Percentiles rank a stretch among this genome's conserved stretches.
Evolutionary conservation across 2,329 filamentous ascomycete species (phyloP).

Genomic region (Cladosporium velox): DNA sequence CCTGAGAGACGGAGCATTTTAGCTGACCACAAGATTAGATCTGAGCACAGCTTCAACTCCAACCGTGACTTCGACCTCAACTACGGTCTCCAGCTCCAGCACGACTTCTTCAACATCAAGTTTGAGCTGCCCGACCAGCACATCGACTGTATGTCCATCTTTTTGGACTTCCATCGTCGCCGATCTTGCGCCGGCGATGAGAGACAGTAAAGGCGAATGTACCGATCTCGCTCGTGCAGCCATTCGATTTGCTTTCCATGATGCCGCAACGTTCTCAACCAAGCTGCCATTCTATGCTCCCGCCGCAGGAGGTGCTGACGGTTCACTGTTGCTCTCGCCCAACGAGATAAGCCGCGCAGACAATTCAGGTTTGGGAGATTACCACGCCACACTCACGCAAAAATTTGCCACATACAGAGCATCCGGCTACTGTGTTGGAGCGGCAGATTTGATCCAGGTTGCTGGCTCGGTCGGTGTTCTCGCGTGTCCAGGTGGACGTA

Average conservation of each 20-base stretch:
- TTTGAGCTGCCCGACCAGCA: slow-evolving; percentile 18
- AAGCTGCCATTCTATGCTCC: slow-evolving; percentile 31
- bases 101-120: slow-evolving; percentile 9
- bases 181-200: slow-evolving; percentile 31
- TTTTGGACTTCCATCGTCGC: slow-evolving; percentile 36
- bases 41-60: background rate
- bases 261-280: slow-evolving; percentile 29
- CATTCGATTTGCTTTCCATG: slow-evolving; percentile 41
- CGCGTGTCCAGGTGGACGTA: slow-evolving; percentile 55
- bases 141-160: slow-evolving; percentile 29
- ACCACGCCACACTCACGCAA: slow-evolving; percentile 44
- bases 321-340: slow-evolving; percentile 42
- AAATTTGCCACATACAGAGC: slow-evolving; percentile 38
- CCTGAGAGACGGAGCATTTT: background rate
- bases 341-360: slow-evolving; percentile 41
- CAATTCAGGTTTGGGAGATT: slow-evolving; percentile 50
- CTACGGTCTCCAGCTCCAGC: background rate
- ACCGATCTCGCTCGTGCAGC: slow-evolving; percentile 37
- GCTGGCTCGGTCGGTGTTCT: slow-evolving; percentile 50
- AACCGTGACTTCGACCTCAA: background rate
- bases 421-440: slow-evolving; percentile 40
- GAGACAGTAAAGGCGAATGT: slow-evolving; percentile 35
- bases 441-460: slow-evolving; percentile 59
- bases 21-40: background rate
- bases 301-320: slow-evolving; percentile 43